Conservation (phyloP, 805 yeast species). For the Clavispora santaluciae region DNA sequence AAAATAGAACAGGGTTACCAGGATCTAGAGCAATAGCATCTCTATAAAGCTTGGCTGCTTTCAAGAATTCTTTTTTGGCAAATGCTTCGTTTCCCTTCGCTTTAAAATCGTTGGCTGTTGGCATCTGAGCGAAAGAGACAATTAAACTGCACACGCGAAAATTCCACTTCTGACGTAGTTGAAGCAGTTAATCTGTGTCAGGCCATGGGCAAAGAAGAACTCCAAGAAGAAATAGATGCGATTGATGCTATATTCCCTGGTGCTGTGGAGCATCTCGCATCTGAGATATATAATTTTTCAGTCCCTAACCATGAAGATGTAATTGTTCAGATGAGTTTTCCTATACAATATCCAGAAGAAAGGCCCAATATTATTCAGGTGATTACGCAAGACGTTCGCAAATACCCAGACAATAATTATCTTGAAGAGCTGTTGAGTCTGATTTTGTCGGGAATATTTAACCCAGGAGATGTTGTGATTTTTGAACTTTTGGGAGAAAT, state of each 20-base stretch:
- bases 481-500: constrained; percentile 74
- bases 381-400: constrained; percentile 24
- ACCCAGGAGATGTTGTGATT: constrained; percentile 64
- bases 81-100: constrained; percentile 53
- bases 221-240: constrained; percentile 72
- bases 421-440: constrained; percentile 45
- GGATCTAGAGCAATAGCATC: constrained; percentile 51
- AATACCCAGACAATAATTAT: constrained; percentile 40
- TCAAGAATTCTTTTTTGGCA: constrained; percentile 35
- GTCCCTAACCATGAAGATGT: constrained; percentile 62
- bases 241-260: constrained; percentile 86
- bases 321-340: constrained; percentile 65
- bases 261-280: constrained; percentile 36
- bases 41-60: constrained; percentile 51
- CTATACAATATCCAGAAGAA: constrained; percentile 60
- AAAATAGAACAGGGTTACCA: constrained; percentile 48
- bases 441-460: constrained; percentile 45
- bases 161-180: background rate
- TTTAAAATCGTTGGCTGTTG: constrained; percentile 29
- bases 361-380: constrained; percentile 65
- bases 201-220: constrained; percentile 32
- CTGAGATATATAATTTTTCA: constrained; percentile 41
- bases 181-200: background rate
- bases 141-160: background rate
- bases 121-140: constrained; percentile 6